phyloP scores from a whole-genome alignment of 208 protist genomes.

The Trichomonas gallinae region DNA sequence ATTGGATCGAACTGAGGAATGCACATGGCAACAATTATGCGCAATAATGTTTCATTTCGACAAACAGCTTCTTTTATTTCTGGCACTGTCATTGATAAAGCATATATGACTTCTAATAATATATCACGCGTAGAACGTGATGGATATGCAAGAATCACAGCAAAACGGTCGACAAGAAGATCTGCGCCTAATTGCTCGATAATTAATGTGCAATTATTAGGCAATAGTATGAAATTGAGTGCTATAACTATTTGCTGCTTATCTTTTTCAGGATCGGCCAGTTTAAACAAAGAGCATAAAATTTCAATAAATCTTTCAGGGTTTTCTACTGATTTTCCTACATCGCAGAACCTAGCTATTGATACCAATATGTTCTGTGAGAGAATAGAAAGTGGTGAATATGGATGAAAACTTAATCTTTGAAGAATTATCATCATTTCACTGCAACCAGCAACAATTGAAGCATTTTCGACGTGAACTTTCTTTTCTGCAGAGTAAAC shows the following conservation, averaged over 20 bases:
- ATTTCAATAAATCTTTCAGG: neutral
- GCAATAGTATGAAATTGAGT: neutral
- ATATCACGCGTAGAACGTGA: neutral
- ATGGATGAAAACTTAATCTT: neutral
- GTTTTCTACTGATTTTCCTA: neutral
- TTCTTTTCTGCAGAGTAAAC: neutral
- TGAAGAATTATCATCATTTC: neutral
- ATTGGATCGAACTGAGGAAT: neutral
- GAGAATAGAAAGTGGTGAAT: neutral
- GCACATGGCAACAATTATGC: neutral
- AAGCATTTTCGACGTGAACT: neutral
- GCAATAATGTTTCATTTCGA: neutral
- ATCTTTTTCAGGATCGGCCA: neutral
- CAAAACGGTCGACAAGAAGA: neutral
- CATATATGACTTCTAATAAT: neutral
- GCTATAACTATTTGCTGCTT: neutral
- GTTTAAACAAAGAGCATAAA: neutral
- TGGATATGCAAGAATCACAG: neutral
- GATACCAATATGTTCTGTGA: neutral
- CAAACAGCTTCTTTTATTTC: conserved; percentile 6
- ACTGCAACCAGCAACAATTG: neutral
- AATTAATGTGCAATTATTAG: neutral
- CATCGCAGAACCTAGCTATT: neutral
- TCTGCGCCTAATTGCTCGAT: neutral
- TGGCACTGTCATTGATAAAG: neutral